A percentile compares a stretch with the other conserved stretches of the same genome.
phyloP scores from a whole-genome alignment of 305 asterid species.

The Galium porrigens region DNA sequence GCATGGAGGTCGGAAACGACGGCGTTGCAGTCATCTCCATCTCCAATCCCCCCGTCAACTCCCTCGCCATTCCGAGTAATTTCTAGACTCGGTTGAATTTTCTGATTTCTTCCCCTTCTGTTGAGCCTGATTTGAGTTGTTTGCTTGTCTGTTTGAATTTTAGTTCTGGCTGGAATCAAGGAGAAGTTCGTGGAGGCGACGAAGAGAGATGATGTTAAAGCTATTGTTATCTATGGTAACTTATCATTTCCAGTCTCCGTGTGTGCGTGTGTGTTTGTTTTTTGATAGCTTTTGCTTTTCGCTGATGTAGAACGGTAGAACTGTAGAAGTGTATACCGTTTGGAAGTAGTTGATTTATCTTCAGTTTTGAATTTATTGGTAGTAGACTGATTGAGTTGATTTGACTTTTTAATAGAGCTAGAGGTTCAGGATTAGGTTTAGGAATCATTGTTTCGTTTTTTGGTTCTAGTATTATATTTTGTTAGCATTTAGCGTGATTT shows the following conservation, averaged over 20 bases:
- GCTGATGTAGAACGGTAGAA: neutral
- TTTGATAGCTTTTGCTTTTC: neutral
- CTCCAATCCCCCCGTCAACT: constrained; percentile 75
- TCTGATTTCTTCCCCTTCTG: neutral
- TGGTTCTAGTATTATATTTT: neutral
- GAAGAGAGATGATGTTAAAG: constrained; percentile 67
- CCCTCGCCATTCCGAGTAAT: constrained; percentile 54
- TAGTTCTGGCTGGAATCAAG: constrained; percentile 58
- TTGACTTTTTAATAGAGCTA: neutral
- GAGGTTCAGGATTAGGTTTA: neutral
- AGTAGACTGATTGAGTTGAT: neutral
- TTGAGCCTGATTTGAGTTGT: neutral
- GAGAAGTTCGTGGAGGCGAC: constrained; percentile 49
- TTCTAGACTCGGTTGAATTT: neutral
- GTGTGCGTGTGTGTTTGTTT: neutral
- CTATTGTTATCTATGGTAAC: constrained; percentile 64
- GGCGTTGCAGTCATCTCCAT: constrained; percentile 74
- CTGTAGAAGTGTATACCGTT: neutral
- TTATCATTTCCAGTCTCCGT: constrained; percentile 6
- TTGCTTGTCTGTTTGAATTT: neutral
- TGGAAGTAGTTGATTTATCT: neutral
- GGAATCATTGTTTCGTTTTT: neutral
- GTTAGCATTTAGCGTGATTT: neutral
- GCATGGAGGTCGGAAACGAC: constrained; percentile 73
- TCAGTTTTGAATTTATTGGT: neutral